These are phyloP conservation scores for Pecoramyces ruminantium DNA, from an alignment of 192 early-diverging fungal species.

Conservation along the genomic window DNA sequence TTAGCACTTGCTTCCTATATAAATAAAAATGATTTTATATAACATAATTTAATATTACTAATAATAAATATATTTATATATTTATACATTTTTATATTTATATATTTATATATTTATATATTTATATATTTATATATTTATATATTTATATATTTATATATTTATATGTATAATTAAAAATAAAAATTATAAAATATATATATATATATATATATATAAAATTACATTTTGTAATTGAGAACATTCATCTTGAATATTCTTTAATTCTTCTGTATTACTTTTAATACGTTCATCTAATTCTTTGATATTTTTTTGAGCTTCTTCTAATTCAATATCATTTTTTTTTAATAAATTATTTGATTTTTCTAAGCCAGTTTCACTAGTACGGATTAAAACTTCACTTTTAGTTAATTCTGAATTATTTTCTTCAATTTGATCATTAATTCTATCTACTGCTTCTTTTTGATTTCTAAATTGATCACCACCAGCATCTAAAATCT, in stretches of 20 bases:
- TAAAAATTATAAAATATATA: no score
- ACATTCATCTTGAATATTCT: neutral
- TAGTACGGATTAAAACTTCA: slow-evolving; percentile 50
- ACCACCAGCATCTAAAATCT: slow-evolving; percentile 77
- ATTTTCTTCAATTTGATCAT: slow-evolving; percentile 51
- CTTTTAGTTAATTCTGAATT: slow-evolving; percentile 56
- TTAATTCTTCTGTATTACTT: neutral
- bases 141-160: no score
- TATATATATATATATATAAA: no score
- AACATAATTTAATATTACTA: neutral
- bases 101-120: no score
- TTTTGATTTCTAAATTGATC: slow-evolving; percentile 73
- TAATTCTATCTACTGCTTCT: slow-evolving; percentile 60
- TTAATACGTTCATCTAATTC: slow-evolving; percentile 21
- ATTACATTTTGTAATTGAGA: neutral
- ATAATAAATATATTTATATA: no score
- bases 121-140: no score
- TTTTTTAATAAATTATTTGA: slow-evolving; percentile 41
- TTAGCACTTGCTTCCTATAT: neutral
- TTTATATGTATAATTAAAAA: no score
- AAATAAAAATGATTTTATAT: neutral
- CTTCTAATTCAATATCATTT: slow-evolving; percentile 43
- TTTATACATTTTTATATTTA: no score
- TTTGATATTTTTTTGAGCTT: slow-evolving; percentile 42
- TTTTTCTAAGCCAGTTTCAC: slow-evolving; percentile 58